These are phyloP conservation scores for Populus simonii DNA, from an alignment of 345 rosid genomes.

Conservation along the genomic window DNA sequence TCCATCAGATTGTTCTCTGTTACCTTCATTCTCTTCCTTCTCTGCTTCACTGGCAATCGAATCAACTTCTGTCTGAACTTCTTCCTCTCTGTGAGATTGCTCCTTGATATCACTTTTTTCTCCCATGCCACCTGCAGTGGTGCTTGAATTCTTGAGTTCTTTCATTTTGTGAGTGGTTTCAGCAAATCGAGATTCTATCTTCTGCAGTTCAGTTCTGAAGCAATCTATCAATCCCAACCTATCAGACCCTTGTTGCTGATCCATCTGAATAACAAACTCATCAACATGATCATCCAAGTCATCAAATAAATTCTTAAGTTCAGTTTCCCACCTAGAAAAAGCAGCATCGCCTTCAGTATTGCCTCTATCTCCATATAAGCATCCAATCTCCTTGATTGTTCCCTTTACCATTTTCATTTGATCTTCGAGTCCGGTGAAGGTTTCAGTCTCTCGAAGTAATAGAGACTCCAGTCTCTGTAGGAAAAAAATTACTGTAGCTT, in stretches of 20 bases:
- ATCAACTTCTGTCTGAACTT: not conserved
- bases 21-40: conserved; percentile 7
- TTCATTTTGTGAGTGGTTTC: conserved; percentile 4
- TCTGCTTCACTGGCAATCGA: conserved; percentile 4
- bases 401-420: conserved; percentile 5
- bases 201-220: conserved; percentile 22
- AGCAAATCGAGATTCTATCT: conserved; percentile 16
- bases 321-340: conserved; percentile 9
- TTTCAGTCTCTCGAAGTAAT: conserved; percentile 4
- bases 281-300: conserved; percentile 30
- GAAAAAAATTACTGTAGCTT: conserved; percentile 28
- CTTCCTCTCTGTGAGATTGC: not conserved
- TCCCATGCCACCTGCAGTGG: not conserved
- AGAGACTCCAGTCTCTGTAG: conserved; percentile 27
- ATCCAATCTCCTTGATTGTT: conserved; percentile 16
- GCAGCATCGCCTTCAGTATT: conserved; percentile 12
- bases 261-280: conserved; percentile 30
- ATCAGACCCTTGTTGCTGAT: conserved; percentile 15
- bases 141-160: conserved; percentile 9
- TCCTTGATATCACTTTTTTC: not conserved
- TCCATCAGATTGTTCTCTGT: not conserved
- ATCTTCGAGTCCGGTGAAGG: conserved; percentile 22
- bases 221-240: conserved; percentile 11
- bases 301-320: conserved; percentile 1
- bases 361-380: conserved; percentile 2